Base-by-base conservation (phyloP, 1,284 basidiomycete species). In the Erythrobasidium hasegawianum region DNA sequence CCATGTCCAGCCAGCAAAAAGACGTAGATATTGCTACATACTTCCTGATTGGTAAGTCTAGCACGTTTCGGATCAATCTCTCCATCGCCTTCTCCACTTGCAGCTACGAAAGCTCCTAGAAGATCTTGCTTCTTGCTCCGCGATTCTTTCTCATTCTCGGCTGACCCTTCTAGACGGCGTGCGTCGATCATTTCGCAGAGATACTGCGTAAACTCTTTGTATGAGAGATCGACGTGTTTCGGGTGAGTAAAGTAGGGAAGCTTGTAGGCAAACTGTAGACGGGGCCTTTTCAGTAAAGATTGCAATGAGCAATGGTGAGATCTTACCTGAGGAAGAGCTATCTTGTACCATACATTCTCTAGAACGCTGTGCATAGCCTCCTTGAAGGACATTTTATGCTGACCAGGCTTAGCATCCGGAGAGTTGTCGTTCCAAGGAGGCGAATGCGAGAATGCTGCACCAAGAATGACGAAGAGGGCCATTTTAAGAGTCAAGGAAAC, bases 1-100 rank as follows among this genome's bases (percentile, higher is more conserved):
- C 59, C 79, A 54, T 74, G 70, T n/a, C 74, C 74, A 29, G 74
- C 74, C 5, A 75, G 59, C 7, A 73, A 62, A 67, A 73, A 74
- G 26, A 72, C 70, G 68, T 73, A 71, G 20, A 59, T 61, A 33
- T 67, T 69, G 43, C 64, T 61, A 16, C 53, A 55, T 11, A 69
- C 64, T 67, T 69, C 68, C 29, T 41, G 24, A 41, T 68, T 59
- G 8, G 67, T 64, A 20, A 68, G 41, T 13, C 57, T 59, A 14
- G 52, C 61, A 14, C n/a, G 26, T 49, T 56, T 56, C 16, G 24
- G 18, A 22, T 52, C 50, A 2, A 29, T 24, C 2, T 45, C 59
- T 9, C 50, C 57, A 22, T 41, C 27, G 27, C 33, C 26, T 14
- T 24, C 55, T 38, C 27, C 61, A 27, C 61, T 68, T 8, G 67